Conservation (phyloP, 1,139 yeast species). For the Sugiyamaella castrensis region DNA sequence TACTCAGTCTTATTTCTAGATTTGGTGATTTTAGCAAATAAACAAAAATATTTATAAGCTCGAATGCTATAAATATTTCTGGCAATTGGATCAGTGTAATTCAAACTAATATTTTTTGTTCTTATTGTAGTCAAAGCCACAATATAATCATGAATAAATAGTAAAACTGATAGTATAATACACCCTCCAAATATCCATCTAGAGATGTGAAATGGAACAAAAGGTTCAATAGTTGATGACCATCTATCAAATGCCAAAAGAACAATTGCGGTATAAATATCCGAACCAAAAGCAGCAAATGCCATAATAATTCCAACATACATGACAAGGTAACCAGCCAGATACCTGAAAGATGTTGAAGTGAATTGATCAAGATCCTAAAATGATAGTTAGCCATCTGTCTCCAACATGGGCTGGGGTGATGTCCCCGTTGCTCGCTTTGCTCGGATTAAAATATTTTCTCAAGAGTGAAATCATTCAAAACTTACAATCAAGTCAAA, state of each 20-base stretch:
- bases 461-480: neutral
- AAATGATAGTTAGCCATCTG: neutral
- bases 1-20: constrained; percentile 63
- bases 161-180: constrained; percentile 66
- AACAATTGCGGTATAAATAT: constrained; percentile 75
- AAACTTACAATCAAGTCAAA: constrained; percentile 29
- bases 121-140: constrained; percentile 58
- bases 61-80: constrained; percentile 54
- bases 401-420: constrained; percentile 7
- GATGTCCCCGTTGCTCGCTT: constrained; percentile 3
- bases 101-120: constrained; percentile 64
- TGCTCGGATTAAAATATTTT: neutral
- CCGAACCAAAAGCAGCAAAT: constrained; percentile 61
- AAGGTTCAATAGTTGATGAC: constrained; percentile 57
- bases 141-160: constrained; percentile 56
- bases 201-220: constrained; percentile 58
- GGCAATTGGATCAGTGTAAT: constrained; percentile 67
- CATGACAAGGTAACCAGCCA: constrained; percentile 52
- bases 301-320: constrained; percentile 54
- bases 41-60: constrained; percentile 65
- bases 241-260: constrained; percentile 74
- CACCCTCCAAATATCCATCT: constrained; percentile 86
- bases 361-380: constrained; percentile 49
- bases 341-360: constrained; percentile 52
- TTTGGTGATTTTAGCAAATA: constrained; percentile 64